These are phyloP conservation scores for Aegilops sharonensis DNA, from an alignment of 176 grass and related monocot genomes.

Conservation along the genomic window DNA sequence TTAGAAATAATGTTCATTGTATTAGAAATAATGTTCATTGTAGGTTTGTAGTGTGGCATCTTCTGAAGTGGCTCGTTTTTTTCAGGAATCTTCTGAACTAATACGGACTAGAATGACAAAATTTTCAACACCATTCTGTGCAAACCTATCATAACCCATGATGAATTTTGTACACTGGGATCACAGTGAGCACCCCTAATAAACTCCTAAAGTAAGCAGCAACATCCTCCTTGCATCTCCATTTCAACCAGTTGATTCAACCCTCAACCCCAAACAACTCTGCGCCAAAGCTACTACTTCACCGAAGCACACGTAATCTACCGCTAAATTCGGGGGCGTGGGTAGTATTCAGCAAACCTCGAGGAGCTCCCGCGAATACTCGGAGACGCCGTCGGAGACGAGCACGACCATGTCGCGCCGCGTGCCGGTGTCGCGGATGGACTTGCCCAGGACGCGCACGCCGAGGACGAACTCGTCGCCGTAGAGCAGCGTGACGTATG, in stretches of 20 bases:
- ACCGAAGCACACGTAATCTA: not conserved
- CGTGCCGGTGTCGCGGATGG: conserved; percentile 73
- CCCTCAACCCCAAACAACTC: not conserved
- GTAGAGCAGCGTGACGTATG: conserved; percentile 89
- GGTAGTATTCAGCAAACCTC: conserved; percentile 23
- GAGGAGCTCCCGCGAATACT: conserved; percentile 67
- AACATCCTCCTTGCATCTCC: not conserved
- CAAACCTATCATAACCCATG: not conserved
- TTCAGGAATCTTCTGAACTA: not conserved
- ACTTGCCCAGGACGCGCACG: conserved; percentile 89
- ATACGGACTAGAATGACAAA: not conserved
- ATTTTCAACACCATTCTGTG: not conserved
- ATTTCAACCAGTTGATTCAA: not conserved
- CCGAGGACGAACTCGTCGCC: conserved; percentile 94
- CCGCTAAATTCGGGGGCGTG: not conserved
- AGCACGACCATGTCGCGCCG: conserved; percentile 78
- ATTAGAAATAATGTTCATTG: not conserved
- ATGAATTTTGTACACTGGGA: not conserved
- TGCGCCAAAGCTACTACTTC: not conserved
- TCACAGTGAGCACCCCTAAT: not conserved
- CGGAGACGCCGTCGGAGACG: conserved; percentile 90
- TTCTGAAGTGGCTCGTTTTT: not conserved
- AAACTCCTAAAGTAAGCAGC: not conserved
- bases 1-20: not conserved
- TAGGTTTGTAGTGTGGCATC: not conserved